phyloP scores from a whole-genome alignment of 2,329 filamentous ascomycete species.

The Pseudogymnoascus sp. region DNA sequence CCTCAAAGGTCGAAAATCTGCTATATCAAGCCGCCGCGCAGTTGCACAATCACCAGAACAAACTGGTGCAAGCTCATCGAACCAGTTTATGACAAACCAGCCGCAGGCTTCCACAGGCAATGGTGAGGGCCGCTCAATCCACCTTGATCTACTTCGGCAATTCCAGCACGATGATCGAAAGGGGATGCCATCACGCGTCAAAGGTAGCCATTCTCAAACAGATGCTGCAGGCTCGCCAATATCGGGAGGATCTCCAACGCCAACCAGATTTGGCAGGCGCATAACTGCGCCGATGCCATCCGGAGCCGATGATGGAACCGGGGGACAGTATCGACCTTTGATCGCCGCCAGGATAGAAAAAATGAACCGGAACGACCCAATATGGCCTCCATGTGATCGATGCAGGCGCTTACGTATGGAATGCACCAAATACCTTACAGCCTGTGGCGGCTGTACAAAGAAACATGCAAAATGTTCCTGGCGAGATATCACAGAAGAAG shows the following conservation, averaged over 20 bases:
- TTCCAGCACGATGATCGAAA: slow-evolving; percentile 33
- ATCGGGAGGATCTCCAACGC: slow-evolving; percentile 1
- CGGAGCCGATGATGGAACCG: slow-evolving; percentile 21
- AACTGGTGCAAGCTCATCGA: slow-evolving; percentile 10
- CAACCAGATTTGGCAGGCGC: slow-evolving; percentile 7
- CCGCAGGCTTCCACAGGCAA: slow-evolving; percentile 2
- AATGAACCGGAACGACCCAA: slow-evolving; percentile 63
- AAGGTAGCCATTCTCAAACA: not conserved
- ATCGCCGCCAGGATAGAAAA: slow-evolving; percentile 72
- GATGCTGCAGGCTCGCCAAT: slow-evolving; percentile 15
- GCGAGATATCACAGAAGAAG: slow-evolving; percentile 71
- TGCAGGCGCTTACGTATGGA: slow-evolving; percentile 73
- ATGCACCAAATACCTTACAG: slow-evolving; percentile 78
- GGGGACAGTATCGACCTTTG: slow-evolving; percentile 45
- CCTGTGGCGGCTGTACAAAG: slow-evolving; percentile 80
- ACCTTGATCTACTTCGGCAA: slow-evolving; percentile 49
- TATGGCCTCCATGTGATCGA: slow-evolving; percentile 76
- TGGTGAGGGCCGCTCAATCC: slow-evolving; percentile 30
- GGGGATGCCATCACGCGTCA: slow-evolving; percentile 20
- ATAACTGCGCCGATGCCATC: slow-evolving; percentile 1
- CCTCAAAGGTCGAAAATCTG: slow-evolving; percentile 64
- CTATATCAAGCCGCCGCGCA: slow-evolving; percentile 59
- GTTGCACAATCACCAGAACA: slow-evolving; percentile 22
- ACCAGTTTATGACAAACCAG: not conserved
- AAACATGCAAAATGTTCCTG: slow-evolving; percentile 86